Percentiles rank a stretch among this genome's conserved stretches.
These are phyloP conservation scores for Fusarium redolens DNA, from an alignment of 2,329 filamentous ascomycete species.

Conservation along the genomic window DNA sequence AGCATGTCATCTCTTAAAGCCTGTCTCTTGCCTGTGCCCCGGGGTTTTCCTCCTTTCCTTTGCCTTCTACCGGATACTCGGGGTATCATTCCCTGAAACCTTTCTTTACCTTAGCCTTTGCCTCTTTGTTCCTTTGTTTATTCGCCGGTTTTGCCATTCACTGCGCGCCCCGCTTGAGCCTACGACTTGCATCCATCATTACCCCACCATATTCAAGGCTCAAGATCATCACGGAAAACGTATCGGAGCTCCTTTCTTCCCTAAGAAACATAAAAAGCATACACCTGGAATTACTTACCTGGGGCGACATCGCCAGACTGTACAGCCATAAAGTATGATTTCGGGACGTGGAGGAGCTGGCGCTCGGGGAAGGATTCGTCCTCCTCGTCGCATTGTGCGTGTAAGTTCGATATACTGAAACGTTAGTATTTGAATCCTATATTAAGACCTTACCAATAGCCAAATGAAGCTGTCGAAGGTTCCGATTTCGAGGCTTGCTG, in stretches of 20 bases:
- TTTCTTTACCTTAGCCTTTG: background rate
- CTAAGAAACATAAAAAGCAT: background rate
- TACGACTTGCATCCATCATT: conserved; percentile 20
- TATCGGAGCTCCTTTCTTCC: background rate
- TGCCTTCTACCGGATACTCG: conserved; percentile 19
- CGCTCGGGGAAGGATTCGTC: conserved; percentile 55
- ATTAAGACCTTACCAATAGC: conserved; percentile 46
- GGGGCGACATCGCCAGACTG: conserved; percentile 9
- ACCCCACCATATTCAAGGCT: conserved; percentile 33
- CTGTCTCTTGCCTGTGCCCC: conserved; percentile 23
- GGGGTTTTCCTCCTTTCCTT: conserved; percentile 24
- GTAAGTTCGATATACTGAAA: conserved; percentile 49
- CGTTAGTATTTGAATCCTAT: background rate
- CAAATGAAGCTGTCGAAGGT: conserved; percentile 61
- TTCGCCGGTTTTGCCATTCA: conserved; percentile 4
- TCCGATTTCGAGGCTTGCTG: conserved; percentile 90
- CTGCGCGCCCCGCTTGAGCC: conserved; percentile 23
- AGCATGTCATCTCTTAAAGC: conserved; percentile 40
- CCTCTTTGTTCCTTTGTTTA: background rate
- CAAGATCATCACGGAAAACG: conserved; percentile 9
- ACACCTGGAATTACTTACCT: background rate
- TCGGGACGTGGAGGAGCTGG: conserved; percentile 60
- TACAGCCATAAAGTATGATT: conserved; percentile 54
- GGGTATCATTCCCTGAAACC: conserved; percentile 15
- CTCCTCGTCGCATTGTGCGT: conserved; percentile 56